These are phyloP conservation scores for Trichoderma sp. DNA, from an alignment of 2,329 filamentous ascomycete genomes.

Conservation along the genomic window DNA sequence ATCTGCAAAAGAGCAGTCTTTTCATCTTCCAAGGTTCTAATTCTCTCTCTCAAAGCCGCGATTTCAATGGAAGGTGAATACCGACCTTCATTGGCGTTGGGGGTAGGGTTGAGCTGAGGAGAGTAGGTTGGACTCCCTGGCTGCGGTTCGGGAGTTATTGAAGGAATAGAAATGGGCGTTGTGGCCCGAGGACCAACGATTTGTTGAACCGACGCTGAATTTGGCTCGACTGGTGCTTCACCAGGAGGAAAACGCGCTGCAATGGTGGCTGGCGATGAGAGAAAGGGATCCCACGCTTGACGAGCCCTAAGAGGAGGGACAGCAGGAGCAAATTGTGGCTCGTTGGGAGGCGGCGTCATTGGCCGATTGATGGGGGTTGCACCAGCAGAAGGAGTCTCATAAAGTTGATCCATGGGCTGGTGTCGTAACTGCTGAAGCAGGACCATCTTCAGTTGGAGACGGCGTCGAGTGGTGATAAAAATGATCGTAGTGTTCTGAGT, in stretches of 20 bases:
- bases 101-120: background rate
- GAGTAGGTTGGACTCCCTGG: background rate
- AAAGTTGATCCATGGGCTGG: no score
- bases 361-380: no score
- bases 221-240: background rate
- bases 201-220: background rate
- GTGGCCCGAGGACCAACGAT: background rate
- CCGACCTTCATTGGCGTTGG: background rate
- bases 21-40: background rate
- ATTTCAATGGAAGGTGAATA: background rate
- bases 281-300: background rate
- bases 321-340: no score
- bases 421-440: no score
- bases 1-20: background rate
- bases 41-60: background rate
- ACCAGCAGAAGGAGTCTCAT: no score
- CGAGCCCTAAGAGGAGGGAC: background rate
- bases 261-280: background rate
- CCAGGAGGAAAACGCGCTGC: background rate
- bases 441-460: background rate
- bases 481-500: background rate
- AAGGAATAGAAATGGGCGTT: background rate
- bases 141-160: background rate
- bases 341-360: no score
- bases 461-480: background rate